These are phyloP conservation scores for Crithidia expoeki DNA, from an alignment of 208 protist species.

Conservation along the genomic window DNA sequence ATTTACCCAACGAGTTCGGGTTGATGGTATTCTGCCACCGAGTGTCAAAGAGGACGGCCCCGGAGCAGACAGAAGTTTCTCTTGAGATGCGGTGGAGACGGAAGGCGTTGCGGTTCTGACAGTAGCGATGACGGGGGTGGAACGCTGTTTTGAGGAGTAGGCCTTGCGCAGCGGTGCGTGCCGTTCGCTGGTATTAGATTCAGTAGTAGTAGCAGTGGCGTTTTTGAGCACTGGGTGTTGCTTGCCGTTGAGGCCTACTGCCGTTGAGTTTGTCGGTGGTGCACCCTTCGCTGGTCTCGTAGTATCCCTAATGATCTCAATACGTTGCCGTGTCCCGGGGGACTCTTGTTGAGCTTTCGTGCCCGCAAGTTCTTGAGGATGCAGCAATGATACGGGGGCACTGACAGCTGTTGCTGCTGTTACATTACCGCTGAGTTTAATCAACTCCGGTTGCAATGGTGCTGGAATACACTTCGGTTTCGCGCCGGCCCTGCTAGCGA, in stretches of 20 bases:
- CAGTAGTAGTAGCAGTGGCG: neutral
- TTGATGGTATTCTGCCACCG: no score
- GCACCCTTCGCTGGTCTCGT: no score
- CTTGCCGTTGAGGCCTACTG: neutral
- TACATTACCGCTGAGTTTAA: no score
- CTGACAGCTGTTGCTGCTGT: neutral
- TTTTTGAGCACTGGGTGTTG: neutral
- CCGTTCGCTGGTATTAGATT: neutral
- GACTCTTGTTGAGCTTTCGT: no score
- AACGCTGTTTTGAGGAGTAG: neutral
- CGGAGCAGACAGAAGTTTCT: no score
- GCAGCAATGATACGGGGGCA: neutral
- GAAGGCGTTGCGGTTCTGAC: no score
- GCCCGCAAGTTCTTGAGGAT: neutral
- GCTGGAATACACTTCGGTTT: neutral
- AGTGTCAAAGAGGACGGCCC: no score
- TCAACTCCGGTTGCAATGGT: neutral
- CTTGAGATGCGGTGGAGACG: neutral
- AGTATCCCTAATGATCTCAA: no score
- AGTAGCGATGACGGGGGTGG: no score
- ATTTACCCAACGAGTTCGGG: no score
- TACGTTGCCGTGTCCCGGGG: no score
- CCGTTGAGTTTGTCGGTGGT: no score
- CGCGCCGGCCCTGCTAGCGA: neutral
- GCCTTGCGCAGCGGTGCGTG: neutral